Evolutionary conservation across 2,329 filamentous ascomycete genomes (phyloP).

Genomic region (Curvularia sp.): DNA sequence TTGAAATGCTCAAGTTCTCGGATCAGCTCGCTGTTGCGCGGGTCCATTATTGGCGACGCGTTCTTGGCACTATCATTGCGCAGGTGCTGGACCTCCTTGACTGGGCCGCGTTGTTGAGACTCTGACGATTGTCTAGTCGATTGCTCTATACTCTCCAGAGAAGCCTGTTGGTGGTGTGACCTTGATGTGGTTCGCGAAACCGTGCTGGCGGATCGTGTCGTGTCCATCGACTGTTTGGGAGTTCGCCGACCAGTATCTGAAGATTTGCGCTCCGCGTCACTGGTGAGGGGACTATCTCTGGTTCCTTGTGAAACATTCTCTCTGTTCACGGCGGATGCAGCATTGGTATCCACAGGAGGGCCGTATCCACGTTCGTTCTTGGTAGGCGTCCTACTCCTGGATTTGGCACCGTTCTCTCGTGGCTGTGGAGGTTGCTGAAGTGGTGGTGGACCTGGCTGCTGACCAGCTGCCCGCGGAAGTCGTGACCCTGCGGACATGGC

Average conservation of each 20-base stretch:
- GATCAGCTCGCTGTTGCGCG: slow-evolving; percentile 73
- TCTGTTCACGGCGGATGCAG: slow-evolving; percentile 53
- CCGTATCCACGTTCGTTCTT: slow-evolving; percentile 57
- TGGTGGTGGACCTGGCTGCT: slow-evolving; percentile 68
- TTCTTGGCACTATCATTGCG: slow-evolving; percentile 66
- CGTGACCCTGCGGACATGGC: slow-evolving; percentile 58
- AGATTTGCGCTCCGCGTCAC: slow-evolving; percentile 37
- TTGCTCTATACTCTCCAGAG: slow-evolving; percentile 62
- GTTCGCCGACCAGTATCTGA: slow-evolving; percentile 43
- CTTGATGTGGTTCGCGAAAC: slow-evolving; percentile 47
- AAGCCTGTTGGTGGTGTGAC: slow-evolving; percentile 64
- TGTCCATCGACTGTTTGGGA: slow-evolving; percentile 48
- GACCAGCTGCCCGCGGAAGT: slow-evolving; percentile 66
- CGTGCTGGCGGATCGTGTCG: slow-evolving; percentile 42
- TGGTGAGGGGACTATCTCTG: slow-evolving; percentile 43
- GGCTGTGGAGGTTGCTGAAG: slow-evolving; percentile 68
- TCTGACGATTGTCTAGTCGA: slow-evolving; percentile 43
- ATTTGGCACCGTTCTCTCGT: slow-evolving; percentile 51
- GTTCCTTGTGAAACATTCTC: slow-evolving; percentile 57
- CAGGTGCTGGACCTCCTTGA: slow-evolving; percentile 46
- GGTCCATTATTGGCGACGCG: slow-evolving; percentile 66
- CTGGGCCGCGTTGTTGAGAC: slow-evolving; percentile 36
- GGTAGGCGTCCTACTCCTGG: slow-evolving; percentile 60
- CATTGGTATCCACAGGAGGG: slow-evolving; percentile 52
- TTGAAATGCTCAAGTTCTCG: slow-evolving; percentile 87